Evolutionary conservation across 164 flowering plant species (phyloP).

Genomic region (Vitis rupestris): DNA sequence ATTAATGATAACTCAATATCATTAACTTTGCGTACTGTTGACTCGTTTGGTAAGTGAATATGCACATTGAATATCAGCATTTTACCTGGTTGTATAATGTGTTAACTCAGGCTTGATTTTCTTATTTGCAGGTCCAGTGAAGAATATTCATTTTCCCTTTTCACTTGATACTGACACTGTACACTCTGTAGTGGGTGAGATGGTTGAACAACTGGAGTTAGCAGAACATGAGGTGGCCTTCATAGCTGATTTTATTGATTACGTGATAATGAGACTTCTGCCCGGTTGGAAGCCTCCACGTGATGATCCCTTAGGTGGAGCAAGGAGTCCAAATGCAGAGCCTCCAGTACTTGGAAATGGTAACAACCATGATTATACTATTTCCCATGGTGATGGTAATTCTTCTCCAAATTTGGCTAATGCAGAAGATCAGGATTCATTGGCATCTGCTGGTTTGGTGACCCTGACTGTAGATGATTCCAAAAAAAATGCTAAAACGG

Average conservation of each 20-base stretch:
- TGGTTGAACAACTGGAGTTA: constrained; percentile 83
- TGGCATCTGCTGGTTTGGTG: constrained; percentile 24
- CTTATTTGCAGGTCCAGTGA: constrained; percentile 54
- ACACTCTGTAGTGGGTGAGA: constrained; percentile 69
- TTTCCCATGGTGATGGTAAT: neutral
- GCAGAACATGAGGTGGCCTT: constrained; percentile 66
- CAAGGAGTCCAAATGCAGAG: constrained; percentile 12
- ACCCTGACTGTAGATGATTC: constrained; percentile 20
- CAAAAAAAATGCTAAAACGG: constrained; percentile 8
- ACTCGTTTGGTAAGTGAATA: constrained; percentile 43
- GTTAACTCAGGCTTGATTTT: neutral
- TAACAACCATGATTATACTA: constrained; percentile 3
- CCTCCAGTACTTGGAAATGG: constrained; percentile 15
- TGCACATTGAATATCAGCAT: neutral
- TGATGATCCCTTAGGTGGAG: constrained; percentile 23
- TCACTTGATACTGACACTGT: constrained; percentile 78
- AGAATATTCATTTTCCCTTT: constrained; percentile 66
- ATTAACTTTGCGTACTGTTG: constrained; percentile 63
- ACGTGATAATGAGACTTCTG: constrained; percentile 47
- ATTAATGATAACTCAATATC: constrained; percentile 61
- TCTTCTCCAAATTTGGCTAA: constrained; percentile 21
- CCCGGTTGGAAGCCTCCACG: constrained; percentile 67
- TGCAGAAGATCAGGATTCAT: constrained; percentile 26
- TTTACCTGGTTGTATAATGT: neutral
- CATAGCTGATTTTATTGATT: constrained; percentile 76